Evolutionary conservation across 116 monocot species (phyloP).

Genomic region (Phalaenopsis hybrid): DNA sequence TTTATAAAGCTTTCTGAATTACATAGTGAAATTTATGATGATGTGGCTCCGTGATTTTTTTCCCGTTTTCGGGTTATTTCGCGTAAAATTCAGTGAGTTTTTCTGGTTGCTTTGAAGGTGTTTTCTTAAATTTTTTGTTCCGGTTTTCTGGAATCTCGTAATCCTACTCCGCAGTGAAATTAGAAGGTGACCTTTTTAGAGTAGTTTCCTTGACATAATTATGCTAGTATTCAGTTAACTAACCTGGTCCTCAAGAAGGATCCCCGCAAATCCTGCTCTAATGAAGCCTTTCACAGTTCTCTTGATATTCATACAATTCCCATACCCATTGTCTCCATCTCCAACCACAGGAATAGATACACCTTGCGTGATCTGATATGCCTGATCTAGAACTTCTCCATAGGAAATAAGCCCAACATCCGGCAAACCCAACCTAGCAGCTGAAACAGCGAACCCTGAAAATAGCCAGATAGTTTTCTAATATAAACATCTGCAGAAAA

Average conservation of each 20-base stretch:
- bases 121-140: too few relatives aligned
- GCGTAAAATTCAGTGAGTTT: too few relatives aligned
- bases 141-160: too few relatives aligned
- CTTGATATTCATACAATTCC: conserved; percentile 84
- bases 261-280: conserved; percentile 92
- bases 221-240: not conserved
- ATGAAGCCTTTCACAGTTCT: conserved; percentile 93
- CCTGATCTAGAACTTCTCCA: conserved; percentile 95
- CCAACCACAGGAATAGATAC: conserved; percentile 89
- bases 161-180: too few relatives aligned
- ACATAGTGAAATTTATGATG: too few relatives aligned
- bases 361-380: conserved; percentile 68
- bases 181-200: too few relatives aligned
- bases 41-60: too few relatives aligned
- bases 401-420: conserved; percentile 94
- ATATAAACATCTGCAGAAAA: not conserved
- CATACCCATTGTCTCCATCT: conserved; percentile 95
- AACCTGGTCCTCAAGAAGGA: conserved; percentile 98
- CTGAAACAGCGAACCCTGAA: conserved; percentile 81
- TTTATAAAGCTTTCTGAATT: too few relatives aligned
- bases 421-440: conserved; percentile 72
- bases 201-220: not conserved
- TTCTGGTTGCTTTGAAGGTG: too few relatives aligned
- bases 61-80: too few relatives aligned
- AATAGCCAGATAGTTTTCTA: not conserved